These are phyloP conservation scores for Thermothelomyces thermophilus DNA, from an alignment of 2,329 filamentous ascomycete genomes.

Conservation along the genomic window DNA sequence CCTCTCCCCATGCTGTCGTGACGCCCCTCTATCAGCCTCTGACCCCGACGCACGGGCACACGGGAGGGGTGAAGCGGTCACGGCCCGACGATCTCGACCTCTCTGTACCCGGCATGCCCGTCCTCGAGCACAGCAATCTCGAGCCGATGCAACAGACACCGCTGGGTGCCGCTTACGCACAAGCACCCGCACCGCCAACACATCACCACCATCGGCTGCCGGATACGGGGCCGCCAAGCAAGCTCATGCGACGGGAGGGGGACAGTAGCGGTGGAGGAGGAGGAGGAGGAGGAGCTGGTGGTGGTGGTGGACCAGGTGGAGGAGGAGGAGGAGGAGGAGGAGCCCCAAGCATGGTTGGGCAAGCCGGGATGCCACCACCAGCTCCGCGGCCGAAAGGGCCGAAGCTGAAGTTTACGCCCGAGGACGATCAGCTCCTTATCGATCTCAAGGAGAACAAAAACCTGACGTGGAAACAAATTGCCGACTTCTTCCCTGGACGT, in stretches of 20 bases:
- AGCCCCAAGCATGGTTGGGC: slow-evolving; percentile 78
- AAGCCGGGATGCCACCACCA: slow-evolving; percentile 78
- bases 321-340: slow-evolving; percentile 46
- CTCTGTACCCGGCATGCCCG: slow-evolving; percentile 42
- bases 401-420: slow-evolving; percentile 88
- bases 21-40: slow-evolving; percentile 48
- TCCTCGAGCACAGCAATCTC: slow-evolving; percentile 50
- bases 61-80: slow-evolving; percentile 43
- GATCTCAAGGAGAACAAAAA: slow-evolving; percentile 93
- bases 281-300: too few species aligned
- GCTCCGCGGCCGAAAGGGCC: slow-evolving; percentile 75
- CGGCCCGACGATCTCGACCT: slow-evolving; percentile 55
- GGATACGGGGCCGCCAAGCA: slow-evolving; percentile 62
- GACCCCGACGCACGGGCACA: slow-evolving; percentile 34
- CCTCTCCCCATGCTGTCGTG: slow-evolving; percentile 40
- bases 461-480: slow-evolving; percentile 95
- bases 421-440: slow-evolving; percentile 81
- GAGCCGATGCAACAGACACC: slow-evolving; percentile 49
- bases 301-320: too few species aligned
- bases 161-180: slow-evolving; percentile 46
- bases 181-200: slow-evolving; percentile 46
- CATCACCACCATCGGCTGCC: slow-evolving; percentile 81
- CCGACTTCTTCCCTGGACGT: slow-evolving; percentile 87
- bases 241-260: slow-evolving; percentile 57
- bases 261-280: slow-evolving; percentile 36